These are phyloP conservation scores for Glycine latifolia DNA, from an alignment of 306 rosid genomes.

Conservation along the genomic window DNA sequence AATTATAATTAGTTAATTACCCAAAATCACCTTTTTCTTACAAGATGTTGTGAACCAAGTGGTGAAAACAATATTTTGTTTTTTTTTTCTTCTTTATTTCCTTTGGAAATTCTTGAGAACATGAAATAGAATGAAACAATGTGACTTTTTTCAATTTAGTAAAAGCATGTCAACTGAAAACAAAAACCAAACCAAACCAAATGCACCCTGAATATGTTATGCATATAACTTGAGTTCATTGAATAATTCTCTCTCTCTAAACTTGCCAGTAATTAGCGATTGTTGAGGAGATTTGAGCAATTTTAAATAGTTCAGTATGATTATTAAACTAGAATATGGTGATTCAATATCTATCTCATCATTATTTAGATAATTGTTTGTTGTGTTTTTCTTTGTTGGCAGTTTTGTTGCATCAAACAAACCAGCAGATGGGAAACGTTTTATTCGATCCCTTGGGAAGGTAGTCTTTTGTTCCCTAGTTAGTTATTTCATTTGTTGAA, in stretches of 20 bases:
- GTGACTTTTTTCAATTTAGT: neutral
- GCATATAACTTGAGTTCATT: constrained; percentile 8
- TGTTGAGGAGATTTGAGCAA: too few relatives aligned
- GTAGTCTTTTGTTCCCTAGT: constrained; percentile 52
- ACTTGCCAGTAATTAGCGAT: neutral
- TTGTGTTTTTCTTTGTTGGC: constrained; percentile 47
- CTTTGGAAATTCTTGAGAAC: neutral
- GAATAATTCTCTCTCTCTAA: constrained; percentile 17
- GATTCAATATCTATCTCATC: constrained; percentile 7
- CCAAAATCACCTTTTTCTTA: neutral
- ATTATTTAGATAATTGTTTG: constrained; percentile 28
- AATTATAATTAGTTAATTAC: neutral
- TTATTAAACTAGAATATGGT: constrained; percentile 10
- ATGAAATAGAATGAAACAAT: constrained; percentile 1
- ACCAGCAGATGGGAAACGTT: constrained; percentile 80
- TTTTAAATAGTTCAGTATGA: constrained; percentile 7
- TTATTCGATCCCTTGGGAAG: constrained; percentile 83
- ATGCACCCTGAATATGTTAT: constrained; percentile 37
- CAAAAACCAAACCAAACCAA: neutral
- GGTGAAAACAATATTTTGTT: neutral
- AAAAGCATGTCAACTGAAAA: neutral
- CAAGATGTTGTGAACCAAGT: neutral
- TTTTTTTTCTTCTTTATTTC: neutral
- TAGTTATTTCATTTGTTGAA: constrained; percentile 31
- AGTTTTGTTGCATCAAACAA: constrained; percentile 85